Conservation (phyloP, 75 land plant species). For the Azolla pinnata region DNA sequence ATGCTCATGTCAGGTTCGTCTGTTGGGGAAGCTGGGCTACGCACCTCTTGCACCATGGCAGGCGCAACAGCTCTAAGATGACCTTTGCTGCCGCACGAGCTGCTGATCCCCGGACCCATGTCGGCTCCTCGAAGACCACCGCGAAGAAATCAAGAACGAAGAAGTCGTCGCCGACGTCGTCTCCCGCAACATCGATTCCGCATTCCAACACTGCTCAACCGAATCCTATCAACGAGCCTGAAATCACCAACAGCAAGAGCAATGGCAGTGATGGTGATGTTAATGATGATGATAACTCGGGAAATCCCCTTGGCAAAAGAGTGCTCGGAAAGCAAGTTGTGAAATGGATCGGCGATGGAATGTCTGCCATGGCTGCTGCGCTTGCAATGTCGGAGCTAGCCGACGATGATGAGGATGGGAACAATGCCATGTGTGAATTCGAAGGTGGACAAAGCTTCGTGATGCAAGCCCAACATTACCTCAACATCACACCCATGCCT, state of each 20-base stretch:
- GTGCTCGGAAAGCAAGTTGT: slow-evolving; percentile 63
- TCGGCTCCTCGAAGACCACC: not conserved
- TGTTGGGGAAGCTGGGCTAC: no score
- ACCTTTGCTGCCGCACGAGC: no score
- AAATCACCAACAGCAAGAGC: not conserved
- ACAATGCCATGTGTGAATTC: no score
- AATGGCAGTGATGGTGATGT: not conserved
- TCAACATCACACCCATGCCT: slow-evolving; percentile 61
- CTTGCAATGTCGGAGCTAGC: slow-evolving; percentile 39
- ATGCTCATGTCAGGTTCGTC: no score
- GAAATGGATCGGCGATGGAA: slow-evolving; percentile 57
- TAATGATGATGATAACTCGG: slow-evolving; percentile 1
- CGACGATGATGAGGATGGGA: slow-evolving; percentile 44
- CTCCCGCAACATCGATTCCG: no score
- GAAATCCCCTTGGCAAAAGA: slow-evolving; percentile 64
- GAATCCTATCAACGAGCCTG: not conserved
- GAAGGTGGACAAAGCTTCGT: slow-evolving; percentile 45
- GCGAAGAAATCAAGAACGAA: not conserved
- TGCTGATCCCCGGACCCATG: not conserved
- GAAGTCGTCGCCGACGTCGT: not conserved
- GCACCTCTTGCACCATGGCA: no score
- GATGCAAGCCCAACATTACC: slow-evolving; percentile 58
- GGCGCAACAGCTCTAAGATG: no score
- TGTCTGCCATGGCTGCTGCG: slow-evolving; percentile 56
- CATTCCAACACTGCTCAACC: not conserved